phyloP scores from a whole-genome alignment of 768 basidiomycete species.

The Lactarius trivialis region DNA sequence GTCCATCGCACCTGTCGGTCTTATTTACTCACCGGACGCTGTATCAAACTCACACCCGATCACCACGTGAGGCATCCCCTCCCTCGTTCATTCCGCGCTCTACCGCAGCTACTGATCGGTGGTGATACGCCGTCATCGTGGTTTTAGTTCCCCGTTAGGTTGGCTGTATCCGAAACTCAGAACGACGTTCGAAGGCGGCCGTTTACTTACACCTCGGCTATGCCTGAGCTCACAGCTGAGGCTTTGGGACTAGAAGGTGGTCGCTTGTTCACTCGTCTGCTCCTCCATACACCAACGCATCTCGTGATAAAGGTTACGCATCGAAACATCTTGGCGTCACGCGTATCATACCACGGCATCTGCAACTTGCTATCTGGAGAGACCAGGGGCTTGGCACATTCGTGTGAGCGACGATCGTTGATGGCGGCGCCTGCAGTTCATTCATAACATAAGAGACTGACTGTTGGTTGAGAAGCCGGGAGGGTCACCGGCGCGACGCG shows the following conservation, averaged over 20 bases:
- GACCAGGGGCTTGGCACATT: background rate
- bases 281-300: background rate
- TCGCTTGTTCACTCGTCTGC: background rate
- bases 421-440: background rate
- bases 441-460: too few species aligned
- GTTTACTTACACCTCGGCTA: background rate
- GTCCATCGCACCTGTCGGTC: too few species aligned
- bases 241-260: background rate
- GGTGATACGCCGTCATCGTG: background rate
- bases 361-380: background rate
- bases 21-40: background rate
- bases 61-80: too few species aligned
- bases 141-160: background rate
- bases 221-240: background rate
- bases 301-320: background rate
- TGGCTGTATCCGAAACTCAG: background rate
- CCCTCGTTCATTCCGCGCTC: background rate
- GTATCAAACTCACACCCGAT: too few species aligned
- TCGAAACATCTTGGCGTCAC: too few species aligned
- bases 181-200: background rate
- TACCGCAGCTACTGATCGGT: background rate
- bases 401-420: background rate
- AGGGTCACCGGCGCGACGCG: too few species aligned
- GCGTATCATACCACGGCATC: background rate
- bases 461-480: too few species aligned